These are phyloP conservation scores for Nakazawaea siamensis DNA, from an alignment of 805 yeast genomes.

Conservation along the genomic window DNA sequence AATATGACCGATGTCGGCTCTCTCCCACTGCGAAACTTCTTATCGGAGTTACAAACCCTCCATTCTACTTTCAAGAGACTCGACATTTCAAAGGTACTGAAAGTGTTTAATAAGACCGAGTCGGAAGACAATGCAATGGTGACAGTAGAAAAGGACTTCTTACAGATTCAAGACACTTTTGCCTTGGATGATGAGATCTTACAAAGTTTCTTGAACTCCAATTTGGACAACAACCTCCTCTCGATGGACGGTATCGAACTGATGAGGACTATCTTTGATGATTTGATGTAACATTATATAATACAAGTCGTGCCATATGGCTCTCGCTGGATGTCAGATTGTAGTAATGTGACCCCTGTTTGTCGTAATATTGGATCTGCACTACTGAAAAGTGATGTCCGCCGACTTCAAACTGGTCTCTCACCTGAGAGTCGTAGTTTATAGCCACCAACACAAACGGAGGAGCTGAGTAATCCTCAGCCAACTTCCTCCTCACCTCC, in stretches of 20 bases:
- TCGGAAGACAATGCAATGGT: not conserved
- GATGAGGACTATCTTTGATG: constrained; percentile 2
- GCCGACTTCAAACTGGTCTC: too few species aligned
- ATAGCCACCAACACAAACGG: too few species aligned
- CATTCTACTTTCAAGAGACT: constrained; percentile 1
- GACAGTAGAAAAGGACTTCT: not conserved
- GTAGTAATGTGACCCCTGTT: too few species aligned
- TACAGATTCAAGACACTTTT: constrained; percentile 2
- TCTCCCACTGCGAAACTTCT: constrained; percentile 3
- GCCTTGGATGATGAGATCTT: constrained; percentile 7
- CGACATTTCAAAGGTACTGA: constrained; percentile 1
- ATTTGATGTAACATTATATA: too few species aligned
- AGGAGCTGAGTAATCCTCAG: too few species aligned
- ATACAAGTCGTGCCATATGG: too few species aligned
- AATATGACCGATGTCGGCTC: constrained; percentile 2
- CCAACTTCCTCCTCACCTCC: too few species aligned
- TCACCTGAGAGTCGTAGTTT: too few species aligned
- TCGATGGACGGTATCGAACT: constrained; percentile 3
- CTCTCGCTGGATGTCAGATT: too few species aligned
- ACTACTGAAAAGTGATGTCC: too few species aligned
- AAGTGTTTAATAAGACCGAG: constrained; percentile 3
- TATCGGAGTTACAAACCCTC: constrained; percentile 1
- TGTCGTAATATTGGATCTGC: too few species aligned
- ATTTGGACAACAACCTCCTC: constrained; percentile 1
- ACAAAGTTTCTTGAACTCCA: constrained; percentile 4